Evolutionary conservation across 345 rosid genomes (phyloP), one percentile per base, ranked within the genome.

Genomic region (Arabis hirsuta): DNA sequence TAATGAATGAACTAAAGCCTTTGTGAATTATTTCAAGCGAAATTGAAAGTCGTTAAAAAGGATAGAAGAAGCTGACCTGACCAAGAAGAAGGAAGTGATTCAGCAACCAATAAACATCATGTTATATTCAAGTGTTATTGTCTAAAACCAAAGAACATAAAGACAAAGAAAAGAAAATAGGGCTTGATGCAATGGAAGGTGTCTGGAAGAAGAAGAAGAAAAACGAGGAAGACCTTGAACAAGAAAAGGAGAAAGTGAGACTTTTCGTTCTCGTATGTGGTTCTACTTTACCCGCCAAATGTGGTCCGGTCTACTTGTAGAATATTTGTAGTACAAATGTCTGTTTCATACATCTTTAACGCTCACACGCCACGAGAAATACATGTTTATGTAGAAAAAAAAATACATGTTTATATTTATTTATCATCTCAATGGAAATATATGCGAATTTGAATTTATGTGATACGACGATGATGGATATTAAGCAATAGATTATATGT

Each of bases 261-360:
- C 55, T 76, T 70, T 63, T 76, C 14, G 34, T 56, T 58, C 27
- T 51, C 1, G 7, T 64, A 11, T 76, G 76, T 76, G 80, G 76
- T 57, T 70, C 66, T 56, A 64, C 80, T 76, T 70, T 70, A 76
- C 72, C 72, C 67, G 67, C 80, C 80, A 70, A 63, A 52, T 34
- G 48, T 63, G 60, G 71, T 65, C 48, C 12, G 53, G 80, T 76
- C 80, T 50, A 76, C 72, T 55, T 38, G 65, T 63, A 14, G 62
- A 64, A 50, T 32, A 46, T 31, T 32, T n/a, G 47, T 62, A 50
- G 47, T 62, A 50, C 9, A 66, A 60, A 29, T 55, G 71, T 76
- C 80, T 64, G 39, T 54, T 67, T 74, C 73, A 20, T 53, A 54
- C 9, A 51, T 51, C 39, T 55, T 11, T 36, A 52, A 73, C 46